These are phyloP conservation scores for Dendrobium nobile DNA, from an alignment of 106 monocot species.

Conservation along the genomic window DNA sequence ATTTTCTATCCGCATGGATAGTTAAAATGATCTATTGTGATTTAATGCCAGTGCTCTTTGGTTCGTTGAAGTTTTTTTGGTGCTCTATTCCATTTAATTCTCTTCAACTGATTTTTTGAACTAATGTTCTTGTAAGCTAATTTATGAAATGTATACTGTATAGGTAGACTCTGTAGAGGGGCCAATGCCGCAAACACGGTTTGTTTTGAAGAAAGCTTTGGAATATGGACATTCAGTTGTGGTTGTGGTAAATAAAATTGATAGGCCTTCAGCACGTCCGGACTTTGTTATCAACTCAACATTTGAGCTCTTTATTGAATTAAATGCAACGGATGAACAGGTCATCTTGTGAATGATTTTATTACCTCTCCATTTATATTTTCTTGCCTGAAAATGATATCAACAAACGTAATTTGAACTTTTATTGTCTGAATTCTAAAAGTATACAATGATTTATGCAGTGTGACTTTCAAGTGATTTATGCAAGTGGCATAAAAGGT, in stretches of 20 bases:
- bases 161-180: constrained; percentile 99
- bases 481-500: constrained; percentile 96
- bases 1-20: background rate
- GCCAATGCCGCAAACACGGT: constrained; percentile 99
- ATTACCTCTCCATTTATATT: background rate
- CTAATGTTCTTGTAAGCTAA: background rate
- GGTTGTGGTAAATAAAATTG: constrained; percentile 98
- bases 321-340: constrained; percentile 99
- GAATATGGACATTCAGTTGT: constrained; percentile 99
- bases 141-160: constrained; percentile 5
- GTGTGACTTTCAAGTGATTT: constrained; percentile 99
- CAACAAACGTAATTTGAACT: background rate
- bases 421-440: background rate
- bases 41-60: background rate
- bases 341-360: constrained; percentile 22
- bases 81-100: background rate
- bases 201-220: constrained; percentile 97
- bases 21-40: background rate
- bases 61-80: too few species aligned
- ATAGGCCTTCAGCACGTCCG: constrained; percentile 89
- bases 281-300: constrained; percentile 95
- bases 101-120: background rate
- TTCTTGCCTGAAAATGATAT: background rate
- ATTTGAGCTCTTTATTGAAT: constrained; percentile 98
- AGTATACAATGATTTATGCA: constrained; percentile 21